Evolutionary conservation across 148 eudicot genomes (phyloP).

Genomic region (Vaccinium vitisidaea): DNA sequence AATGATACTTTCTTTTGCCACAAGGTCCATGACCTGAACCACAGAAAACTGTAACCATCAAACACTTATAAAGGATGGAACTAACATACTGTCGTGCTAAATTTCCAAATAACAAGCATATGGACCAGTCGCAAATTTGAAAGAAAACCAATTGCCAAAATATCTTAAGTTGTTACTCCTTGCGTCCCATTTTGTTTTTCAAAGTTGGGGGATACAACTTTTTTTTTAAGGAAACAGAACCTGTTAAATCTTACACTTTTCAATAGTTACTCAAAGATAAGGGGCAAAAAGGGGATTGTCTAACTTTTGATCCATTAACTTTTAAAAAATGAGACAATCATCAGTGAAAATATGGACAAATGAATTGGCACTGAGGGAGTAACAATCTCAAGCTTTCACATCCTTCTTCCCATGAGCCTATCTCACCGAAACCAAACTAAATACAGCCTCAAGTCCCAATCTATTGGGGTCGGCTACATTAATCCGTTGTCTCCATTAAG

Average conservation of each 20-base stretch:
- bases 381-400: background rate
- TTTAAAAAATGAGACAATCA: background rate
- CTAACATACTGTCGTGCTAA: background rate
- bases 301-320: background rate
- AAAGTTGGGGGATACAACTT: background rate
- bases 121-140: background rate
- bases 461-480: background rate
- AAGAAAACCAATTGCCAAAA: background rate
- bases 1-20: constrained; percentile 61
- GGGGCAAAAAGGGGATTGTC: background rate
- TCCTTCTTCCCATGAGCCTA: background rate
- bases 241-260: background rate
- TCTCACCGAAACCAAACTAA: background rate
- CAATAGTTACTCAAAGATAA: background rate
- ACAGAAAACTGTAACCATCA: constrained; percentile 11
- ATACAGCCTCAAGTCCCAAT: background rate
- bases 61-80: background rate
- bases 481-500: background rate
- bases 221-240: background rate
- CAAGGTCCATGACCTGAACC: constrained; percentile 90
- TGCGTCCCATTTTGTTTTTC: background rate
- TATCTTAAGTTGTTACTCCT: background rate
- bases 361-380: background rate
- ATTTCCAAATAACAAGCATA: background rate
- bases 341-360: background rate